phyloP scores from a whole-genome alignment of 2,329 filamentous ascomycete species.

The Cladophialophora chaetospira region DNA sequence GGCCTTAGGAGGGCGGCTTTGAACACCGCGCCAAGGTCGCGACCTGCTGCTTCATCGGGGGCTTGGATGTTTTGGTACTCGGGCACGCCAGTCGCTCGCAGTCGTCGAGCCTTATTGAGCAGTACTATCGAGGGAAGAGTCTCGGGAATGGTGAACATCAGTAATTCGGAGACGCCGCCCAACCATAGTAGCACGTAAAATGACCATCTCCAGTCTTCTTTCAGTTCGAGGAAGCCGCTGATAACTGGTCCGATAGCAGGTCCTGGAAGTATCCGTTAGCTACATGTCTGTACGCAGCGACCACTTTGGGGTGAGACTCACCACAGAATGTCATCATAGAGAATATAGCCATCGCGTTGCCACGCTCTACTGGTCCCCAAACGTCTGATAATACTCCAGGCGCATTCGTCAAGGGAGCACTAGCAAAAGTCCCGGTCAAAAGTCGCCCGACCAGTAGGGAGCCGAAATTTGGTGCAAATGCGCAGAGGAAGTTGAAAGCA shows the following conservation, averaged over 20 bases:
- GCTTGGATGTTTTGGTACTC: constrained; percentile 57
- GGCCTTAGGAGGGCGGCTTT: constrained; percentile 55
- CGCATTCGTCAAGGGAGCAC: constrained; percentile 47
- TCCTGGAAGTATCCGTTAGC: no score
- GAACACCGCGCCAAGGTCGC: constrained; percentile 49
- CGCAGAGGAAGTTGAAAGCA: constrained; percentile 56
- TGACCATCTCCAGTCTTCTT: constrained; percentile 50
- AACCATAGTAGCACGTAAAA: constrained; percentile 50
- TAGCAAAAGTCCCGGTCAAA: constrained; percentile 58
- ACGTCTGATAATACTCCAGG: constrained; percentile 57
- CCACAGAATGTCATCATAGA: constrained; percentile 57
- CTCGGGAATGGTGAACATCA: constrained; percentile 63
- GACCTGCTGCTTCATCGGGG: constrained; percentile 51
- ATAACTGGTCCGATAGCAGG: constrained; percentile 58
- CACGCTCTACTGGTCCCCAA: constrained; percentile 55
- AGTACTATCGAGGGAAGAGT: constrained; percentile 57
- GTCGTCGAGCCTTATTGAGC: constrained; percentile 55
- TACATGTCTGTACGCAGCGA: no score
- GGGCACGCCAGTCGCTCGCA: constrained; percentile 52
- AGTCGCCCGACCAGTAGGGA: constrained; percentile 58
- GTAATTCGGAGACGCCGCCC: constrained; percentile 37
- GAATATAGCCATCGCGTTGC: constrained; percentile 59
- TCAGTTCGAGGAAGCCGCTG: constrained; percentile 59
- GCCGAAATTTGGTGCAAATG: constrained; percentile 58
- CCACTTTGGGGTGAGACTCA: no score